Conservation (phyloP, 495 filamentous ascomycete genomes). For the Xylaria nigripes region DNA sequence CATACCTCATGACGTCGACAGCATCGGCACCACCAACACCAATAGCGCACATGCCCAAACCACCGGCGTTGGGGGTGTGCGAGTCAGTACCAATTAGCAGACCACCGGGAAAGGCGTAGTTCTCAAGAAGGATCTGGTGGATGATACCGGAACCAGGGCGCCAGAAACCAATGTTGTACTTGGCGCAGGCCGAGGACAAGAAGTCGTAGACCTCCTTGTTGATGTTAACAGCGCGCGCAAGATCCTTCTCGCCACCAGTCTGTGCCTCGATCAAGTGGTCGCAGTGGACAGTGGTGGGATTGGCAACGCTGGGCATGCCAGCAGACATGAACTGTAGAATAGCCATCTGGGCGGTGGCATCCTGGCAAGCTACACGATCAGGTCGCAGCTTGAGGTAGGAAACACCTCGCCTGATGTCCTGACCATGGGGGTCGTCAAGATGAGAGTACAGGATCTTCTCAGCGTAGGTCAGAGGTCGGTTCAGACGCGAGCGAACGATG, state of each 20-base stretch:
- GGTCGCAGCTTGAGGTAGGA: slow-evolving; percentile 95
- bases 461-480: slow-evolving; percentile 86
- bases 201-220: slow-evolving; percentile 99
- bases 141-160: slow-evolving; percentile 98
- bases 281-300: slow-evolving; percentile 95
- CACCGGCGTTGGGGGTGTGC: slow-evolving; percentile 96
- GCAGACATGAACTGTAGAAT: slow-evolving; percentile 99
- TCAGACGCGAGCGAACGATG: slow-evolving; percentile 78
- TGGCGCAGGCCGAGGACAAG: slow-evolving; percentile 86
- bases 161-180: slow-evolving; percentile 99
- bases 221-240: slow-evolving; percentile 80
- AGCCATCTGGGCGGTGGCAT: slow-evolving; percentile 99
- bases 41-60: slow-evolving; percentile 91
- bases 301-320: slow-evolving; percentile 88
- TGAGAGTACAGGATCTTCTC: slow-evolving; percentile 99
- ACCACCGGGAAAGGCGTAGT: slow-evolving; percentile 98
- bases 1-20: slow-evolving; percentile 94
- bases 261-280: slow-evolving; percentile 99
- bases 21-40: slow-evolving; percentile 99
- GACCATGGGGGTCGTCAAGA: slow-evolving; percentile 90
- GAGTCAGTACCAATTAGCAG: slow-evolving; percentile 98
- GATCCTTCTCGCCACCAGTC: slow-evolving; percentile 88
- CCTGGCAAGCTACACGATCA: slow-evolving; percentile 97
- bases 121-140: slow-evolving; percentile 97
- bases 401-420: slow-evolving; percentile 90